A percentile compares a stretch with the other conserved stretches of the same genome.
Evolutionary conservation across 345 rosid species (phyloP).

Genomic region (Psidium guajava): DNA sequence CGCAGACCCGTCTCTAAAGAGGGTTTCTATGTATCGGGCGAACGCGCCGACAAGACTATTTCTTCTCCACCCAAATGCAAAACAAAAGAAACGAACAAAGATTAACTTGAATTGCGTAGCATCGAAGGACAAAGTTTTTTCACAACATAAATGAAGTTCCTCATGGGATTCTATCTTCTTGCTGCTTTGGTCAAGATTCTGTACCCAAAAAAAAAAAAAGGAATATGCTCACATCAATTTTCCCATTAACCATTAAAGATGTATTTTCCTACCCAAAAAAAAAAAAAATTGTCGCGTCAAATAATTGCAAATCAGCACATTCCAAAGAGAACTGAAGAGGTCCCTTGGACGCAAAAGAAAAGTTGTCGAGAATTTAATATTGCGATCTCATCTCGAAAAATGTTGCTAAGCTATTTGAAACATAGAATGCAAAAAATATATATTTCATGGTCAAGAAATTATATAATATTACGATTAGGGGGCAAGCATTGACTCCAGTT

Average conservation of each 20-base stretch:
- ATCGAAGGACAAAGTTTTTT: neutral
- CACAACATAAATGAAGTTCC: neutral
- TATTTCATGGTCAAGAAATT: neutral
- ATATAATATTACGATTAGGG: neutral
- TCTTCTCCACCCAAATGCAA: neutral
- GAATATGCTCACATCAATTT: neutral
- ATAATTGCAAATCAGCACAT: neutral
- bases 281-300: neutral
- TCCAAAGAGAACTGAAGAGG: neutral
- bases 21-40: rapidly evolving
- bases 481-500: neutral
- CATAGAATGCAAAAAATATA: neutral
- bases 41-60: rapidly evolving
- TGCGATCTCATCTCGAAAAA: neutral
- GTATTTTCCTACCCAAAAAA: neutral
- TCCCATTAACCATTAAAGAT: neutral
- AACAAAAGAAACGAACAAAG: neutral
- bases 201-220: neutral
- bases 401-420: neutral
- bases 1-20: too few relatives aligned
- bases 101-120: neutral
- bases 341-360: neutral
- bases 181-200: neutral
- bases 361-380: neutral
- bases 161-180: neutral